phyloP scores from a whole-genome alignment of 179 eudicot genomes.

The Drosera spatulata region DNA sequence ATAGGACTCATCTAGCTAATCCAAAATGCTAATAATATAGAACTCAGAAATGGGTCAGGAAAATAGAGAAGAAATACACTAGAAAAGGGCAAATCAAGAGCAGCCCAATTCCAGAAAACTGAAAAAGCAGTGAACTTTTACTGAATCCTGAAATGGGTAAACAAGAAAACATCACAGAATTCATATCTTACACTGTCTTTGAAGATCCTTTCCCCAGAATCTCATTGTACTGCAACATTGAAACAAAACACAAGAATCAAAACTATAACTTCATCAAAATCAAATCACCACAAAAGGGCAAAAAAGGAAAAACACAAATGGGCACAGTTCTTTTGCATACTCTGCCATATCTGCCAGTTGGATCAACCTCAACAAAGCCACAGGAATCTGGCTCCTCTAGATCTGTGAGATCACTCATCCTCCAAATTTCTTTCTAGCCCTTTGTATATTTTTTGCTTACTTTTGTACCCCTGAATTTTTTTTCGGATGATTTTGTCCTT shows the following conservation, averaged over 20 bases:
- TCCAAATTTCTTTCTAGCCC: no score
- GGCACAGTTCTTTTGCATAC: slow-evolving; percentile 23
- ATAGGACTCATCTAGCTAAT: no score
- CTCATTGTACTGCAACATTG: slow-evolving; percentile 69
- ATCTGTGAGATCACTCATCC: slow-evolving; percentile 9
- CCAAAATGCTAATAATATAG: no score
- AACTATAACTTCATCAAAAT: background rate
- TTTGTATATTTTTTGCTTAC: no score
- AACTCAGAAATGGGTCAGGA: no score
- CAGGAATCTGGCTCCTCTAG: slow-evolving; percentile 48
- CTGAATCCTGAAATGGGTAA: background rate
- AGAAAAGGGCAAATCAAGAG: no score
- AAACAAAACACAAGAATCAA: slow-evolving; percentile 2
- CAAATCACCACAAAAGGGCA: background rate
- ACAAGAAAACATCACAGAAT: background rate
- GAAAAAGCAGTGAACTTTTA: background rate
- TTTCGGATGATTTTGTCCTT: no score
- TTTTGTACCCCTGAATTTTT: no score
- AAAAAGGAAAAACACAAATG: background rate
- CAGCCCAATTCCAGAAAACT: background rate
- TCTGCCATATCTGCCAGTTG: slow-evolving; percentile 79
- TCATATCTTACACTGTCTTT: slow-evolving; percentile 88
- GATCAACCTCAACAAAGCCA: slow-evolving; percentile 73
- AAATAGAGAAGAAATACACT: no score
- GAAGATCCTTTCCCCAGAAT: slow-evolving; percentile 87